Evolutionary conservation across 176 grass and related monocot genomes (phyloP).

Genomic region (Phoenix roebelenii): DNA sequence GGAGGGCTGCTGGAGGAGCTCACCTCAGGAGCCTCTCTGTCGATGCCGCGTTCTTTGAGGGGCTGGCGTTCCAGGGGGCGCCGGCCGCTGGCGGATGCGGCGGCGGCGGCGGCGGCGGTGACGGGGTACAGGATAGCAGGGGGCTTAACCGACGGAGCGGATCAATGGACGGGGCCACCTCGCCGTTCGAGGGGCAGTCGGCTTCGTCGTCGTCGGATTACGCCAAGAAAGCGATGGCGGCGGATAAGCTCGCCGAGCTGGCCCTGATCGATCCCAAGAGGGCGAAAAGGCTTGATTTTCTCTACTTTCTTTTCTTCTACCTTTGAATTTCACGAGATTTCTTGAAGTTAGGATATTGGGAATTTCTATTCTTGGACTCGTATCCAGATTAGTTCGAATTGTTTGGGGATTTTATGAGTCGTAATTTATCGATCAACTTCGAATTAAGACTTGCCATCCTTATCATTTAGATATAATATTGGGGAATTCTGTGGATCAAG

Average conservation of each 20-base stretch:
- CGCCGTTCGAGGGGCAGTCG: conserved; percentile 70
- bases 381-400: no score
- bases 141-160: conserved; percentile 59
- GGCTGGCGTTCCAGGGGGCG: conserved; percentile 41
- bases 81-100: neutral
- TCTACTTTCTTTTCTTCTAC: neutral
- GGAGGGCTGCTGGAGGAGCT: conserved; percentile 16
- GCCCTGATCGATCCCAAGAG: conserved; percentile 83
- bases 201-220: conserved; percentile 42
- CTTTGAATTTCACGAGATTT: no score
- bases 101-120: neutral
- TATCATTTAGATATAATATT: no score
- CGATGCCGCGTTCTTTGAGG: conserved; percentile 88
- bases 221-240: conserved; percentile 83
- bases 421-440: no score
- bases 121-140: conserved; percentile 14
- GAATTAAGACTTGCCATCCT: no score
- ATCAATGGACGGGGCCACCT: conserved; percentile 68
- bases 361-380: no score
- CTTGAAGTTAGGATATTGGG: no score
- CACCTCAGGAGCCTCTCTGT: conserved; percentile 80
- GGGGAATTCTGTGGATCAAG: no score
- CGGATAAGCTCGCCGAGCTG: conserved; percentile 68
- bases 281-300: conserved; percentile 53
- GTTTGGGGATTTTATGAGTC: no score